Conservation (phyloP, 176 grass and related monocot species). For the Thalia dealbata region DNA sequence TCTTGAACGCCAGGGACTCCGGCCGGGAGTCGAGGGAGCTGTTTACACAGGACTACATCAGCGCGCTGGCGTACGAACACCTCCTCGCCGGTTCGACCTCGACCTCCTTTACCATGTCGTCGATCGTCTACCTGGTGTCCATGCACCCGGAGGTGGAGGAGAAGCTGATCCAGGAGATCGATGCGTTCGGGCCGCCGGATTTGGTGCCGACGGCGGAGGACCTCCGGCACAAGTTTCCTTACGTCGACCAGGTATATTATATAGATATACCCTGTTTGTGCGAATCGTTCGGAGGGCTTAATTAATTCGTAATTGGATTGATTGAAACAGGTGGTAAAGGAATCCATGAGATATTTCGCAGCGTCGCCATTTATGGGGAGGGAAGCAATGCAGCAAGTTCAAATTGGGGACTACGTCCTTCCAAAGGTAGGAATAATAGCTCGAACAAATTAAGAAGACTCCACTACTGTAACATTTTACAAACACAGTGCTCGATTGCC, state of each 20-base stretch:
- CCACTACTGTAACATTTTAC: too few species aligned
- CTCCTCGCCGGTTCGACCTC: slow-evolving; percentile 84
- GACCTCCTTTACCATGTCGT: slow-evolving; percentile 76
- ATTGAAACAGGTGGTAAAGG: slow-evolving; percentile 49
- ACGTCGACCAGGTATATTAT: slow-evolving; percentile 71
- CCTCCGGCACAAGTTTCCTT: slow-evolving; percentile 53
- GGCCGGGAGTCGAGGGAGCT: slow-evolving; percentile 25
- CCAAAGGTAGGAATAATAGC: slow-evolving; percentile 49
- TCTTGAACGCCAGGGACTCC: slow-evolving; percentile 46
- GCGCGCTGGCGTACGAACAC: slow-evolving; percentile 79
- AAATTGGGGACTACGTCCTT: slow-evolving; percentile 54
- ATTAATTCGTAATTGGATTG: too few species aligned
- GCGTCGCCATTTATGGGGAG: slow-evolving; percentile 76
- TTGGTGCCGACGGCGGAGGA: slow-evolving; percentile 40
- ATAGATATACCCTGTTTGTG: too few species aligned
- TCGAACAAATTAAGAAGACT: too few species aligned
- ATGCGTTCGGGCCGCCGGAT: slow-evolving; percentile 30
- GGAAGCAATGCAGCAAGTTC: slow-evolving; percentile 57
- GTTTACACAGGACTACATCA: slow-evolving; percentile 41
- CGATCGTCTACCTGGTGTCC: slow-evolving; percentile 71
- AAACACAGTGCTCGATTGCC: background rate
- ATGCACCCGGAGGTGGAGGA: slow-evolving; percentile 58
- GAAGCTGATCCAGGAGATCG: slow-evolving; percentile 61
- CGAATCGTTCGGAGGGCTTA: too few species aligned
- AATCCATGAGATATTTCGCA: slow-evolving; percentile 69